Base-by-base conservation (phyloP, 2,329 filamentous ascomycete species). In the Aspergillus sp. region DNA sequence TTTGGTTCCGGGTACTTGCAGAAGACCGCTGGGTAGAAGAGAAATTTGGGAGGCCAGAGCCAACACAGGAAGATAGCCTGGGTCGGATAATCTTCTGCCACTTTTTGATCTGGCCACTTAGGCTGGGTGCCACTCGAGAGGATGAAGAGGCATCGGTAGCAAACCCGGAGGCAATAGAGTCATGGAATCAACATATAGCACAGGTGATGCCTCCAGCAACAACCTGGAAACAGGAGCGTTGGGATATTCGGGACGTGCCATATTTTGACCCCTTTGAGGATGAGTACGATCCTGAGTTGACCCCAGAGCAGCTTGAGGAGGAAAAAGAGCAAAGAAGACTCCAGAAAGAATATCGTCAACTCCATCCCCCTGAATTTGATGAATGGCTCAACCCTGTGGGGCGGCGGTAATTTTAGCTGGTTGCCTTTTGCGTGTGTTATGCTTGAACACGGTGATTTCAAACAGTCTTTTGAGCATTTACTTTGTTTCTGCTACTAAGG, bases 11-110 rank as follows among this genome's bases (percentile, higher is more conserved):
- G 44, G 24, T 46, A 19, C 44, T 46, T 33, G 44, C 44, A 19
- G 44, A 46, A 46, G 44, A 46, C 44, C 44, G 19, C 44, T 46
- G 44, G 44, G 44, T 46, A 19, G 44, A 46, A 46, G 44, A 46
- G 44, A 46, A 46, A 46, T 46, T 46, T 35, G 44, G 44, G 44
- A 35, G 16, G 44, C 44, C n/a, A 35, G 26, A 33, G 26, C 44
- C 44, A 19, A 35, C 44, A 33, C 24, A 35, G 26, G 44, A 46
- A 33, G 44, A 46, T 17, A 35, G n/a, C 44, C 44, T 11, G 44
- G 42, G 26, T 35, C 44, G 44, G 26, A 46, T 26, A 35, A 46
- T 46, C 44, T 46, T 46, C 44, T 46, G 44, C 44, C 44, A 46
- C 30, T 46, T 33, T 46, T 35, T 33, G 13, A 19, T 35, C 44